Conservation (phyloP, 495 filamentous ascomycete genomes). For the Cudoniella acicularis region DNA sequence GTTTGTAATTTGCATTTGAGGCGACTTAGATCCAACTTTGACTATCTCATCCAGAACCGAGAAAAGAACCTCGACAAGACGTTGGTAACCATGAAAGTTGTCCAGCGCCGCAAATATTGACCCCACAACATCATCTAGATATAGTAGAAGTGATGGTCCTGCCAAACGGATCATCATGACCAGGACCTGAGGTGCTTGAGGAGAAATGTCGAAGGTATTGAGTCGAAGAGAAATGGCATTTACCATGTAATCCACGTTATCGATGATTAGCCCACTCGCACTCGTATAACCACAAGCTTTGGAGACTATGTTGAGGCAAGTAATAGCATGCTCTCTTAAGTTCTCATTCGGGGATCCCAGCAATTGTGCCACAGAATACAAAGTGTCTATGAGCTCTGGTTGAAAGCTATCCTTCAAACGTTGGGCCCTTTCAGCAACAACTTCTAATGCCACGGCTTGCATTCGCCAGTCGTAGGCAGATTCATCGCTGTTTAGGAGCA, state of each 20-base stretch:
- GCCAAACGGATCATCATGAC: conserved; percentile 92
- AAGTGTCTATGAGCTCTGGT: conserved; percentile 80
- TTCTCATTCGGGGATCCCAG: conserved; percentile 67
- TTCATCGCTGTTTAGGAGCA: conserved; percentile 52
- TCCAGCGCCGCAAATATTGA: conserved; percentile 90
- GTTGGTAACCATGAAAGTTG: conserved; percentile 88
- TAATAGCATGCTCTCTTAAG: conserved; percentile 78
- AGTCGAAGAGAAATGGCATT: conserved; percentile 87
- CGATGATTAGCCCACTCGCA: conserved; percentile 76
- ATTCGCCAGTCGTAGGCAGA: conserved; percentile 58
- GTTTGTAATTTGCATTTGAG: conserved; percentile 47
- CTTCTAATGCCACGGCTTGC: conserved; percentile 69
- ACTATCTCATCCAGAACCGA: conserved; percentile 76
- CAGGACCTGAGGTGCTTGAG: conserved; percentile 84
- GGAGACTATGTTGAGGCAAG: conserved; percentile 76
- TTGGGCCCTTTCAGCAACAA: conserved; percentile 65
- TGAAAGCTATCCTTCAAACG: conserved; percentile 68
- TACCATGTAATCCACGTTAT: conserved; percentile 95
- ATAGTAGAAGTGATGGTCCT: conserved; percentile 77
- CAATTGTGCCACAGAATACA: conserved; percentile 84
- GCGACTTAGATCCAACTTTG: conserved; percentile 68
- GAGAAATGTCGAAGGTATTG: conserved; percentile 87
- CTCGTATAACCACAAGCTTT: conserved; percentile 67
- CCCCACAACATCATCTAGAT: conserved; percentile 84
- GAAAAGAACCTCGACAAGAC: conserved; percentile 82